Evolutionary conservation across 768 basidiomycete species (phyloP).

Genomic region (Termitomyces sp.): DNA sequence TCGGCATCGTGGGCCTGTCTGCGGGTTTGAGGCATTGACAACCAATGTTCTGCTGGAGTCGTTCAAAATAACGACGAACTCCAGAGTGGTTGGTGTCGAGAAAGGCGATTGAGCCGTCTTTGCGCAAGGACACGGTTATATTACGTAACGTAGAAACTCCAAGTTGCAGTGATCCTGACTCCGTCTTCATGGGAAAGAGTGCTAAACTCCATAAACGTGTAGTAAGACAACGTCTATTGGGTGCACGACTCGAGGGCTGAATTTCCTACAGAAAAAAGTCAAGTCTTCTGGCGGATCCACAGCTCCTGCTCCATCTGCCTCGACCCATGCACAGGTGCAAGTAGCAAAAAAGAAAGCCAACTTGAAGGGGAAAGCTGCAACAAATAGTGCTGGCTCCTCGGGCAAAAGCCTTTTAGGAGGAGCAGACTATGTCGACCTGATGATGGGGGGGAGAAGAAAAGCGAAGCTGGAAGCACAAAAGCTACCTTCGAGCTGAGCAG

Average conservation of each 20-base stretch:
- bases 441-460: conserved; percentile 67
- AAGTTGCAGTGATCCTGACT: too few relatives aligned
- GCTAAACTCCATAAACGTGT: conserved; percentile 61
- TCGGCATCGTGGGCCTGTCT: conserved; percentile 52
- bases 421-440: conserved; percentile 69
- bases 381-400: conserved; percentile 14
- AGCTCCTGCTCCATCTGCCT: conserved; percentile 10
- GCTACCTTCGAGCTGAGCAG: conserved; percentile 28
- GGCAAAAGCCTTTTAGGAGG: conserved; percentile 53
- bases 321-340: conserved; percentile 29
- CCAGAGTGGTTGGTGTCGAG: conserved; percentile 11
- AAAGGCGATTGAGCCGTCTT: too few relatives aligned
- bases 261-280: conserved; percentile 28
- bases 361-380: conserved; percentile 37
- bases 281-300: conserved; percentile 23
- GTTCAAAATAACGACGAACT: conserved; percentile 30
- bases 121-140: conserved; percentile 10
- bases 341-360: conserved; percentile 44
- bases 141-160: too few relatives aligned
- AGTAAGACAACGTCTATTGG: conserved; percentile 25
- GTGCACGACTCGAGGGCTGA: conserved; percentile 1
- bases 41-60: conserved; percentile 20
- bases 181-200: conserved; percentile 49
- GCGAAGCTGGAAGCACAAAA: conserved; percentile 63
- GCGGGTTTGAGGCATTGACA: conserved; percentile 47